Evolutionary conservation across 169 alveolate genomes (phyloP).

Genomic region (Cryptosporidium viatorum): DNA sequence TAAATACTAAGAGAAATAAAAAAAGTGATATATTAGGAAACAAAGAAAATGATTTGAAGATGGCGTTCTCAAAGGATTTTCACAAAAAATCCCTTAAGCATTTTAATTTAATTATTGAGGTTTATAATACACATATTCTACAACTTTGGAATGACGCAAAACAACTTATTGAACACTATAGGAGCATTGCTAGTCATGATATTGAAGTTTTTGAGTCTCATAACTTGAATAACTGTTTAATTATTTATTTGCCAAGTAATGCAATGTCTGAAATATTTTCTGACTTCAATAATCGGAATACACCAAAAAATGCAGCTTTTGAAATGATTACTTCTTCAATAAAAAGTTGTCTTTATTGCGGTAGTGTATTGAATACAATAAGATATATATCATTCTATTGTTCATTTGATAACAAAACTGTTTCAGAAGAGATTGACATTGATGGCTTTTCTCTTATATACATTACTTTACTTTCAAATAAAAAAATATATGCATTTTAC

Average conservation of each 20-base stretch:
- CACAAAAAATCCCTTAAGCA: no score
- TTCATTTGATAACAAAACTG: not conserved
- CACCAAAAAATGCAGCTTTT: constrained; percentile 11
- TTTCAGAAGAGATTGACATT: not conserved
- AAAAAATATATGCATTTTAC: constrained; percentile 22
- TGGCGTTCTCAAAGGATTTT: not conserved
- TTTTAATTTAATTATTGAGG: constrained; percentile 25
- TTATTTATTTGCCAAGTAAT: constrained; percentile 23
- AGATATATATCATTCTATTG: constrained; percentile 49
- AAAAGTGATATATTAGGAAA: not conserved
- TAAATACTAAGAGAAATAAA: not conserved
- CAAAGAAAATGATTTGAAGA: not conserved
- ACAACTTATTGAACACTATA: constrained; percentile 54
- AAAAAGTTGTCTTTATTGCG: constrained; percentile 37
- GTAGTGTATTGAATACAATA: constrained; percentile 29
- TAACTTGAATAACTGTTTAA: not conserved
- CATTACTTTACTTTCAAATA: constrained; percentile 13
- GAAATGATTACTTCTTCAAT: constrained; percentile 52
- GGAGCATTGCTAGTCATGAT: constrained; percentile 7
- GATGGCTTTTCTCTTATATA: constrained; percentile 5
- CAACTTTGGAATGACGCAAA: constrained; percentile 71
- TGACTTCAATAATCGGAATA: not conserved
- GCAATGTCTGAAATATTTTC: not conserved
- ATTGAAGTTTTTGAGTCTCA: constrained; percentile 4
- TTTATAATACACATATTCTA: not conserved